A percentile compares a stretch with the other conserved stretches of the same genome.
Conservation (phyloP, 1,284 basidiomycete genomes). For the Leccinum solheimii region DNA sequence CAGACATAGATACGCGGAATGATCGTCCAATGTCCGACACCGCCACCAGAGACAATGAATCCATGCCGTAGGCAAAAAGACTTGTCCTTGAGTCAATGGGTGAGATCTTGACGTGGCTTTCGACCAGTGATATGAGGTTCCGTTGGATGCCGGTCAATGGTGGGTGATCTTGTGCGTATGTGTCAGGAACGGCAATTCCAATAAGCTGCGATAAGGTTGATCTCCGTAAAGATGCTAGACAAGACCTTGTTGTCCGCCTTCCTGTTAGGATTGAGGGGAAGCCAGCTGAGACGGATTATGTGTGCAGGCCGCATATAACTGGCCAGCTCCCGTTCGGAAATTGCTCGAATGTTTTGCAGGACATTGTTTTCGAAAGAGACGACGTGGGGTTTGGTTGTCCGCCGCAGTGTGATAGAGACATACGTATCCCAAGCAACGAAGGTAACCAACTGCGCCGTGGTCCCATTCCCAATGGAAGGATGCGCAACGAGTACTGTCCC, state of each 20-base stretch:
- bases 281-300: constrained; percentile 48
- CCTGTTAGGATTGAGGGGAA: constrained; percentile 50
- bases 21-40: constrained; percentile 37
- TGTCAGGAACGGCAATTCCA: not conserved
- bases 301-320: constrained; percentile 55
- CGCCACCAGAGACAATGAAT: constrained; percentile 43
- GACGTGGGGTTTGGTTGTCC: constrained; percentile 37
- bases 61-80: constrained; percentile 49
- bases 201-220: constrained; percentile 35
- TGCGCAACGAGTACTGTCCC: constrained; percentile 48
- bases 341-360: constrained; percentile 36
- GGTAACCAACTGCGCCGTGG: constrained; percentile 42
- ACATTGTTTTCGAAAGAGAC: constrained; percentile 35
- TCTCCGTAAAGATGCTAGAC: constrained; percentile 38
- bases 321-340: constrained; percentile 45
- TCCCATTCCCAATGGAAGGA: constrained; percentile 44
- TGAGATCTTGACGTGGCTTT: constrained; percentile 11
- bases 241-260: constrained; percentile 49
- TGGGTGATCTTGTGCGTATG: not conserved
- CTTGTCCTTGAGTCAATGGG: constrained; percentile 28
- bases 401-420: constrained; percentile 39
- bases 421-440: constrained; percentile 44
- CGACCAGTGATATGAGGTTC: constrained; percentile 17
- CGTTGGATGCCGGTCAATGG: constrained; percentile 1
- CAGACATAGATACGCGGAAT: constrained; percentile 34